phyloP scores from a whole-genome alignment of 768 basidiomycete genomes.

The Gelatoporia subvermispora region DNA sequence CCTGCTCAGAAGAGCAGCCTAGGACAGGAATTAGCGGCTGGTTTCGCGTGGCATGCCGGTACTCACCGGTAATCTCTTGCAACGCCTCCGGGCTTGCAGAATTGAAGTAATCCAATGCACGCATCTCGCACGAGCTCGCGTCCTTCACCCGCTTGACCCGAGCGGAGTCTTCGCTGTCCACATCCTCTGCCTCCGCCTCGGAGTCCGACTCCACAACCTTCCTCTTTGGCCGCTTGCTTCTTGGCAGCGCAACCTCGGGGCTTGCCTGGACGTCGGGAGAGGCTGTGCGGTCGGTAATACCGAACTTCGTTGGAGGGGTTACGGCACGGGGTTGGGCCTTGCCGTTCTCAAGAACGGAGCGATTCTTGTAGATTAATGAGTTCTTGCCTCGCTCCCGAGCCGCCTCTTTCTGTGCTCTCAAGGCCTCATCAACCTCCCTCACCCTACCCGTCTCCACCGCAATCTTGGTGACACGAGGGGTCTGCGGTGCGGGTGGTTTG shows the following conservation, averaged over 20 bases:
- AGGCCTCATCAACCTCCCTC: conserved; percentile 70
- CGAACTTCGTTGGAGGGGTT: conserved; percentile 19
- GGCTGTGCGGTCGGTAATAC: conserved; percentile 28
- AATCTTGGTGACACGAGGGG: conserved; percentile 13
- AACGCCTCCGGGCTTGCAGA: conserved; percentile 54
- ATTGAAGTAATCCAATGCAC: conserved; percentile 69
- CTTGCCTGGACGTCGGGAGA: conserved; percentile 36
- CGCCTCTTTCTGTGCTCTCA: conserved; percentile 58
- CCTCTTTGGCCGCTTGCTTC: conserved; percentile 52
- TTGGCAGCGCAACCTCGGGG: conserved; percentile 35
- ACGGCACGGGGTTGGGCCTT: conserved; percentile 9
- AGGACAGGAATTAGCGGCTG: background rate
- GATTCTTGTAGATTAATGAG: conserved; percentile 78
- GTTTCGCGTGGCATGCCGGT: background rate
- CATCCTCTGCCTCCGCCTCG: conserved; percentile 42
- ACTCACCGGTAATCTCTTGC: conserved; percentile 71
- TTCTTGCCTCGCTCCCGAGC: conserved; percentile 73
- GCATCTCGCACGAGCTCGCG: conserved; percentile 35
- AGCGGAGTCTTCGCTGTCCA: conserved; percentile 40
- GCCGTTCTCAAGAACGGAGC: conserved; percentile 39
- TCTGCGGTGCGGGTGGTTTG: conserved; percentile 27
- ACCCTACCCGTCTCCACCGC: conserved; percentile 52
- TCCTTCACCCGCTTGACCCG: conserved; percentile 29
- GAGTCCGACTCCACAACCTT: conserved; percentile 65
- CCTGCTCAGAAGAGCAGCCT: conserved; percentile 84